Conservation (phyloP, 129 eudicot genomes). For the Smallanthus sonchifolius region DNA sequence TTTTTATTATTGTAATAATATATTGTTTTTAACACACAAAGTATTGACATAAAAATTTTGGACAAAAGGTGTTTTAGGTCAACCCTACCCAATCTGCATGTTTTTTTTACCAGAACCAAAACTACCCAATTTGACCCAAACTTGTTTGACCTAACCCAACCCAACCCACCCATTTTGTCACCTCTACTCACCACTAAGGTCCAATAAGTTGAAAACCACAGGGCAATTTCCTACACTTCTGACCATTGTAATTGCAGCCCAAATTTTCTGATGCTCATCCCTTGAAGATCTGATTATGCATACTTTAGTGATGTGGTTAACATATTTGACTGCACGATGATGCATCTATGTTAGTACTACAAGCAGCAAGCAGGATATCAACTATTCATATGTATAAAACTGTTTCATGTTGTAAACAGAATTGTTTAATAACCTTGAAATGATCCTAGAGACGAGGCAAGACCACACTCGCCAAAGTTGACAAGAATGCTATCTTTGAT, state of each 20-base stretch:
- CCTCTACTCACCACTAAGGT: constrained; percentile 72
- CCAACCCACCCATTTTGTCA: background rate
- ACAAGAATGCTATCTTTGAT: constrained; percentile 75
- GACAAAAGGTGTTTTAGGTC: background rate
- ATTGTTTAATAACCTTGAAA: constrained; percentile 56
- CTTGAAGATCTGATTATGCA: constrained; percentile 88
- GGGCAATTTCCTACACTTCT: constrained; percentile 79
- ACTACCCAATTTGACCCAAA: background rate
- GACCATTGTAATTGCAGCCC: constrained; percentile 88
- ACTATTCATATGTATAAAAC: background rate
- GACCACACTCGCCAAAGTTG: constrained; percentile 96
- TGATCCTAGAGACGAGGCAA: constrained; percentile 69
- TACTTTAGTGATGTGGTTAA: constrained; percentile 75
- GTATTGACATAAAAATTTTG: background rate
- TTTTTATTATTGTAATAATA: background rate
- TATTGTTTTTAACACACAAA: background rate
- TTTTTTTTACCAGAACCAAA: background rate
- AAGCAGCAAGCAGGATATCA: background rate
- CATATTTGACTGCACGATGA: constrained; percentile 71
- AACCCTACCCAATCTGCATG: background rate
- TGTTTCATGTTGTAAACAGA: background rate
- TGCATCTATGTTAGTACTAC: constrained; percentile 2
- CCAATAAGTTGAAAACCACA: constrained; percentile 73
- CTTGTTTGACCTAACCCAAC: background rate
- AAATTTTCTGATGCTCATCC: constrained; percentile 75